These are phyloP conservation scores for Cladosporium halotolerans DNA, from an alignment of 2,329 filamentous ascomycete genomes.

Conservation along the genomic window DNA sequence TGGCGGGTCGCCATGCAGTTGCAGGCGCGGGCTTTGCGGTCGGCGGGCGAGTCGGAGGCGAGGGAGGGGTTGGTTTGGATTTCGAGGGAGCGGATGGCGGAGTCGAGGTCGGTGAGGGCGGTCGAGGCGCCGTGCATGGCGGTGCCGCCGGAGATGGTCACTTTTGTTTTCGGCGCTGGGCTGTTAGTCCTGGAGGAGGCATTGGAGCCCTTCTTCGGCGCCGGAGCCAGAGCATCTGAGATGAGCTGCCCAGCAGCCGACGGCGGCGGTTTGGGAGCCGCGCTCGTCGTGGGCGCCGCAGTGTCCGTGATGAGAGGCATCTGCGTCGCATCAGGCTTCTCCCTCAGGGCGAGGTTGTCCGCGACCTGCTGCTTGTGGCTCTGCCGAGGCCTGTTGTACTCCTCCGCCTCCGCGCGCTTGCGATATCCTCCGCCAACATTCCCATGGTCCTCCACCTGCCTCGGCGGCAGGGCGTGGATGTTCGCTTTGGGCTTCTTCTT, in stretches of 20 bases:
- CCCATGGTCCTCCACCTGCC: conserved; percentile 53
- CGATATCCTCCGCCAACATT: conserved; percentile 64
- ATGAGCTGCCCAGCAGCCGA: conserved; percentile 74
- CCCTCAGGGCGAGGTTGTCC: conserved; percentile 44
- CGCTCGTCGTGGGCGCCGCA: conserved; percentile 38
- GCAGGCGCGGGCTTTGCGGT: conserved; percentile 60
- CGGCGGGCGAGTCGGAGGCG: conserved; percentile 38
- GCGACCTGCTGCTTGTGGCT: conserved; percentile 33
- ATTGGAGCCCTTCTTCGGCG: conserved; percentile 46
- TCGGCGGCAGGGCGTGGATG: conserved; percentile 32
- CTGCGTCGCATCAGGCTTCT: conserved; percentile 43
- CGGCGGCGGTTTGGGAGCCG: conserved; percentile 49
- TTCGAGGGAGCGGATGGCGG: conserved; percentile 82
- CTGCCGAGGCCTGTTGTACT: conserved; percentile 59
- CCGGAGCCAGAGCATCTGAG: conserved; percentile 54
- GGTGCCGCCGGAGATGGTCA: conserved; percentile 67
- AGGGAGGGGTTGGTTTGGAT: conserved; percentile 82
- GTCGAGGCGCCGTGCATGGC: conserved; percentile 78
- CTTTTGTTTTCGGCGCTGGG: conserved; percentile 52
- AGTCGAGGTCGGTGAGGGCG: conserved; percentile 60
- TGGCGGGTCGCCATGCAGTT: conserved; percentile 85
- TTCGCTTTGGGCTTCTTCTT: conserved; percentile 39
- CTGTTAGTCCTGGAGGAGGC: conserved; percentile 44
- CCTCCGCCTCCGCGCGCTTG: conserved; percentile 68
- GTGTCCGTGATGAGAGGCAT: conserved; percentile 39